Percentiles rank a stretch among this genome's conserved stretches.
These are phyloP conservation scores for Iris macrosiphon DNA, from an alignment of 106 monocot genomes.

Conservation along the genomic window DNA sequence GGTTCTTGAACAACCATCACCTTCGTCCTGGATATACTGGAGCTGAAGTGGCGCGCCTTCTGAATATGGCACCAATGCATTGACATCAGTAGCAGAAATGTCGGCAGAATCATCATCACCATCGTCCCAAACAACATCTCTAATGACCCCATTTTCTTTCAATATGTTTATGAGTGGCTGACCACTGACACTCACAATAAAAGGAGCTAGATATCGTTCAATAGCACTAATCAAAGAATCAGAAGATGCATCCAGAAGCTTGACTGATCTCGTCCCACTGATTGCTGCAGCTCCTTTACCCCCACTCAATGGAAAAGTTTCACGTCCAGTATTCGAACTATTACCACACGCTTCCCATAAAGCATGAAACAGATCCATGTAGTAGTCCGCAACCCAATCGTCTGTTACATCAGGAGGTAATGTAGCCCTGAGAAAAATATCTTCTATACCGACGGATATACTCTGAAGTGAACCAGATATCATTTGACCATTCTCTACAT, in stretches of 20 bases:
- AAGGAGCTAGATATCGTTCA: conserved; percentile 55
- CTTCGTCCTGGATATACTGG: conserved; percentile 29
- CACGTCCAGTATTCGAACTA: conserved; percentile 50
- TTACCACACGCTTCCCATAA: conserved; percentile 92
- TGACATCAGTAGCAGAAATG: conserved; percentile 7
- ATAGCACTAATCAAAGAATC: conserved; percentile 44
- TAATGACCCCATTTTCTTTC: conserved; percentile 45
- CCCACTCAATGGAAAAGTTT: conserved; percentile 66
- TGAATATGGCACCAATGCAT: conserved; percentile 50
- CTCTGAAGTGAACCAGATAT: conserved; percentile 62
- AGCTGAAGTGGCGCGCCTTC: conserved; percentile 40
- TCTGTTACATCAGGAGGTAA: conserved; percentile 41
- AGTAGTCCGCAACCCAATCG: conserved; percentile 30
- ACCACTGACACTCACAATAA: conserved; percentile 67
- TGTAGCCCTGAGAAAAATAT: conserved; percentile 76
- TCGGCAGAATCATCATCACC: conserved; percentile 35
- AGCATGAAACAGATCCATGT: conserved; percentile 69
- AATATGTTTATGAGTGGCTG: conserved; percentile 31
- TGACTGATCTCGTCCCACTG: conserved; percentile 79
- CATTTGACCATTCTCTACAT: conserved; percentile 63
- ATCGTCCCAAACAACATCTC: conserved; percentile 51
- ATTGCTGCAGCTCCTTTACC: conserved; percentile 76
- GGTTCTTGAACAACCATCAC: conserved; percentile 4
- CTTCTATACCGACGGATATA: conserved; percentile 77
- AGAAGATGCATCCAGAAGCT: conserved; percentile 57